Percentiles rank a stretch among this genome's conserved stretches.
Evolutionary conservation across 257 asterid species (phyloP).

Genomic region (Ophiorrhiza pumila): DNA sequence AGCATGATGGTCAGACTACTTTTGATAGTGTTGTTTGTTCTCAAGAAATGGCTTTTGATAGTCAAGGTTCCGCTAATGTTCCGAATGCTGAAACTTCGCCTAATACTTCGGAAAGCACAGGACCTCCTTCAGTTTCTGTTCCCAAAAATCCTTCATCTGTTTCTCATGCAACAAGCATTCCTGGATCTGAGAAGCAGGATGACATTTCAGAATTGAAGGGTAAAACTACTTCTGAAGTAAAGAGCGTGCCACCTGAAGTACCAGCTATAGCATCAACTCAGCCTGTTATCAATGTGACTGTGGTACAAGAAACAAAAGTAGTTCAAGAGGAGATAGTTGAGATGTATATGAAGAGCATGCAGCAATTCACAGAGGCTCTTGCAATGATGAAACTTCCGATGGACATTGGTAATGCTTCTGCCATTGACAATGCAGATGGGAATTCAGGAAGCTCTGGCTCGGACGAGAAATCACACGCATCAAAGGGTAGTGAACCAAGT

Average conservation of each 20-base stretch:
- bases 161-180: conserved; percentile 4
- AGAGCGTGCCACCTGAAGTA: neutral
- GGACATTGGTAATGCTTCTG: conserved; percentile 40
- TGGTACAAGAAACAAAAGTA: conserved; percentile 39
- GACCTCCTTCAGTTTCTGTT: neutral
- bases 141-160: neutral
- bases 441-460: conserved; percentile 29
- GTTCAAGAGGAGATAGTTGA: conserved; percentile 74
- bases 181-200: conserved; percentile 4
- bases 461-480: neutral
- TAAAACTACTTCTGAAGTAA: neutral
- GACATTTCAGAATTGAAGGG: neutral
- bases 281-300: conserved; percentile 35
- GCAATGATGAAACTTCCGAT: conserved; percentile 75
- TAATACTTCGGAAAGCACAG: neutral
- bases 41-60: neutral
- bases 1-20: conserved; percentile 29
- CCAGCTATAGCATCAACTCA: conserved; percentile 4
- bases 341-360: conserved; percentile 80
- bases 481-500: conserved; percentile 39
- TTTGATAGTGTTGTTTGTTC: neutral
- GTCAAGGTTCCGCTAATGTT: neutral
- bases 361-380: conserved; percentile 65
- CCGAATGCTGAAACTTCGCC: conserved; percentile 1
- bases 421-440: conserved; percentile 18